phyloP scores from a whole-genome alignment of 805 yeast genomes.

The Sugiyamaella floridensis region DNA sequence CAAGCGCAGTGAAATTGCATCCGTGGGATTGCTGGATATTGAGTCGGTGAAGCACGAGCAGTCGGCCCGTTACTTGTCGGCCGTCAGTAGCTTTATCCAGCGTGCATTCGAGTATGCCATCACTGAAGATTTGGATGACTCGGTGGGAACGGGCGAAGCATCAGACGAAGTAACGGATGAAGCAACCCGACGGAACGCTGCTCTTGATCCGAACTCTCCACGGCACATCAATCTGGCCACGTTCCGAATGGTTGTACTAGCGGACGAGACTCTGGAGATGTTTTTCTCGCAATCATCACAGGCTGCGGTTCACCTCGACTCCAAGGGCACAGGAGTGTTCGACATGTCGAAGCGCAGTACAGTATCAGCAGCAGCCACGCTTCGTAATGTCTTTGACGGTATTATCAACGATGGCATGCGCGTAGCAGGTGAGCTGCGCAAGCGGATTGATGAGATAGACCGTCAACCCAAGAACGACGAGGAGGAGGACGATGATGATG shows the following conservation, averaged over 20 bases:
- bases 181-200: slow-evolving; percentile 55
- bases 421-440: slow-evolving; percentile 83
- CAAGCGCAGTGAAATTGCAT: slow-evolving; percentile 15
- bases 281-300: slow-evolving; percentile 67
- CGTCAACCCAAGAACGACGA: slow-evolving; percentile 22
- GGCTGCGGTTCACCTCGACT: slow-evolving; percentile 53
- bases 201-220: slow-evolving; percentile 74
- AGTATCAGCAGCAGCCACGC: slow-evolving; percentile 26
- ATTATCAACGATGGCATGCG: slow-evolving; percentile 86
- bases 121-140: slow-evolving; percentile 47
- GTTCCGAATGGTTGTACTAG: slow-evolving; percentile 87
- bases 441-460: slow-evolving; percentile 62
- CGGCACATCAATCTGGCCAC: slow-evolving; percentile 73
- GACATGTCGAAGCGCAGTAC: slow-evolving; percentile 32
- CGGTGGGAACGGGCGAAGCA: slow-evolving; percentile 8
- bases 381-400: slow-evolving; percentile 86
- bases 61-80: slow-evolving; percentile 58
- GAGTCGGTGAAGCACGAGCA: slow-evolving; percentile 27
- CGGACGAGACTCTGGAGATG: slow-evolving; percentile 87
- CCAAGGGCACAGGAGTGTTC: slow-evolving; percentile 28
- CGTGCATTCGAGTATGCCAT: slow-evolving; percentile 81
- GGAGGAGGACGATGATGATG: slow-evolving; percentile 29
- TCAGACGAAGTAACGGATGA: slow-evolving; percentile 6
- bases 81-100: slow-evolving; percentile 80
- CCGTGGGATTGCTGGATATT: slow-evolving; percentile 18